Percentiles rank a stretch among this genome's conserved stretches.
Conservation (phyloP, 2,329 filamentous ascomycete species). For the Cladobotryum mycophilum region DNA sequence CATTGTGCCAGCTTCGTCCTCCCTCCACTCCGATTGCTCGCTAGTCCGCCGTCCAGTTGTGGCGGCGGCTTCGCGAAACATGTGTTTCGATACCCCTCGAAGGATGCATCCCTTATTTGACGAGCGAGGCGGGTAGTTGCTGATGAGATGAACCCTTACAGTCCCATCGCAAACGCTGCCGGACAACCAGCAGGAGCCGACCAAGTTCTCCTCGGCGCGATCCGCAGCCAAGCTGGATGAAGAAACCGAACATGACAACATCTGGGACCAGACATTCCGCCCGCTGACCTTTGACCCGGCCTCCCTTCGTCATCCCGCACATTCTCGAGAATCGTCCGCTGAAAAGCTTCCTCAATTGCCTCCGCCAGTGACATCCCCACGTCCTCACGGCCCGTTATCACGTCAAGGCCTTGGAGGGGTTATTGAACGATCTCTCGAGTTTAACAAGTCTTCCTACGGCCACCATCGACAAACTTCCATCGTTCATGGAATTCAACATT, state of each 20-base stretch:
- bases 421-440: slow-evolving; percentile 48
- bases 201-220: slow-evolving; percentile 38
- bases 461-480: slow-evolving; percentile 97
- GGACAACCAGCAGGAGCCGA: slow-evolving; percentile 47
- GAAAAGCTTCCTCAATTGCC: slow-evolving; percentile 41
- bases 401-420: slow-evolving; percentile 36
- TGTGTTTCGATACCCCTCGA: neutral
- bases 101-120: neutral
- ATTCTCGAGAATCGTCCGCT: slow-evolving; percentile 54
- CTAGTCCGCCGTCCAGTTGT: neutral
- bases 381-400: slow-evolving; percentile 35
- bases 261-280: slow-evolving; percentile 48
- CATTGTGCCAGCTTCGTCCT: neutral
- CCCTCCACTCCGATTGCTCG: neutral
- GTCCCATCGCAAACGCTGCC: slow-evolving; percentile 55
- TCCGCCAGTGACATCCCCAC: slow-evolving; percentile 28
- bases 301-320: slow-evolving; percentile 36
- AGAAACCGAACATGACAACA: slow-evolving; percentile 44
- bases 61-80: neutral
- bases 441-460: slow-evolving; percentile 60
- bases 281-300: slow-evolving; percentile 36
- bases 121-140: neutral
- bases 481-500: slow-evolving; percentile 92
- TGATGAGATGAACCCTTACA: slow-evolving; percentile 22
- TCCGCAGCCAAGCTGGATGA: slow-evolving; percentile 42